Evolutionary conservation across 2,329 filamentous ascomycete genomes (phyloP).

Genomic region (Diatrype stigma): DNA sequence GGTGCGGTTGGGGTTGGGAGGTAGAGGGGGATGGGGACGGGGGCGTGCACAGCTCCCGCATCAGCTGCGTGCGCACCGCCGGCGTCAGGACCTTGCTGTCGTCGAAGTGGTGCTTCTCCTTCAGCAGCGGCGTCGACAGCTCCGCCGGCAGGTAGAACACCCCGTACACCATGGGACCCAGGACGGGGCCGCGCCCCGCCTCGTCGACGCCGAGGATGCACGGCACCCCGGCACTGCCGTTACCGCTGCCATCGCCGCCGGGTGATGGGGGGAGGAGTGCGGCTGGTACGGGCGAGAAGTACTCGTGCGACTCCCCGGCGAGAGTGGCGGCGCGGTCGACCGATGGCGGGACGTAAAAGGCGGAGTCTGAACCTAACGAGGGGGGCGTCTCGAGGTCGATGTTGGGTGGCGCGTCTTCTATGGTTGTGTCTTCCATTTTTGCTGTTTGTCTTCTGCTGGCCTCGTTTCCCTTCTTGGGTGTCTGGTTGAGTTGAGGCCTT

Average conservation of each 20-base stretch:
- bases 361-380: slow-evolving; percentile 7
- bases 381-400: slow-evolving; percentile 30
- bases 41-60: slow-evolving; percentile 65
- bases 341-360: slow-evolving; percentile 64
- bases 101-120: slow-evolving; percentile 79
- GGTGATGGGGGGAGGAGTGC: slow-evolving; percentile 43
- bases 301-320: slow-evolving; percentile 62
- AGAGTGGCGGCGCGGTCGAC: slow-evolving; percentile 55
- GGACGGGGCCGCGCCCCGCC: slow-evolving; percentile 88
- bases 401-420: slow-evolving; percentile 28
- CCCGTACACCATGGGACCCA: slow-evolving; percentile 74
- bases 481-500: no score
- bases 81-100: slow-evolving; percentile 91
- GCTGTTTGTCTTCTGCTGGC: background rate
- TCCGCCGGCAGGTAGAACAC: slow-evolving; percentile 72
- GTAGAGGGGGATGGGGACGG: slow-evolving; percentile 41
- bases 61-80: slow-evolving; percentile 67
- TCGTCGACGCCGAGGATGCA: slow-evolving; percentile 90
- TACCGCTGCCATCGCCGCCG: slow-evolving; percentile 34
- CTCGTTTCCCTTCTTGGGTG: background rate
- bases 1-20: slow-evolving; percentile 30
- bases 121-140: slow-evolving; percentile 68
- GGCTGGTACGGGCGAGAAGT: slow-evolving; percentile 66
- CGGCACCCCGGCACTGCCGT: slow-evolving; percentile 37
- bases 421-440: slow-evolving; percentile 37